A percentile compares a stretch with the other conserved stretches of the same genome.
Conservation (phyloP, 169 alveolate genomes). For the Plasmodium relictum region DNA sequence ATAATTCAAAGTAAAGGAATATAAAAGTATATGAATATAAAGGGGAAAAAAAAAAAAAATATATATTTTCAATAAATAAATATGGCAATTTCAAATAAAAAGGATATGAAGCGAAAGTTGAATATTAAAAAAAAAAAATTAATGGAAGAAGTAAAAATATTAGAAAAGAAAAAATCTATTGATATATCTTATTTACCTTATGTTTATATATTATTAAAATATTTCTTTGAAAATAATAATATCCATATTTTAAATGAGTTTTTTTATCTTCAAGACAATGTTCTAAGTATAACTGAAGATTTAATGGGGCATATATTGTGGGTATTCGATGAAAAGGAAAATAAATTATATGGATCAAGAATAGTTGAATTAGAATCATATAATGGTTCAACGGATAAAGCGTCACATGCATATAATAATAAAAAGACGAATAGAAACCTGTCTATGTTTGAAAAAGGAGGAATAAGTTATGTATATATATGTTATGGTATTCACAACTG, state of each 20-base stretch:
- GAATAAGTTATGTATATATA: slow-evolving; percentile 78
- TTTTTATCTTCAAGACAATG: slow-evolving; percentile 63
- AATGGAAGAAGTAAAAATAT: background rate
- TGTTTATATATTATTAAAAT: slow-evolving; percentile 40
- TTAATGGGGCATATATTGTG: slow-evolving; percentile 59
- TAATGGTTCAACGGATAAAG: slow-evolving; percentile 76
- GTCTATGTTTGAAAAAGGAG: slow-evolving; percentile 76
- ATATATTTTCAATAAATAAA: too few species aligned
- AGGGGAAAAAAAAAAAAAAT: too few species aligned
- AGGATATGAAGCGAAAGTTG: background rate
- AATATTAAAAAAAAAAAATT: background rate
- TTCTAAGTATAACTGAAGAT: slow-evolving; percentile 38
- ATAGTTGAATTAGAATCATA: slow-evolving; percentile 77
- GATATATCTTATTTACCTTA: slow-evolving; percentile 13
- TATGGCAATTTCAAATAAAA: background rate
- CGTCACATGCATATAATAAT: slow-evolving; percentile 78
- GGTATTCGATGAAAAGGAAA: slow-evolving; percentile 28
- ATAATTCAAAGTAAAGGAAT: too few species aligned
- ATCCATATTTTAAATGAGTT: slow-evolving; percentile 32
- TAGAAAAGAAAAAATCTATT: slow-evolving; percentile 1
- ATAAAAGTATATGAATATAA: too few species aligned
- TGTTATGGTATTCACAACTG: slow-evolving; percentile 79
- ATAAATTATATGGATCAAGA: slow-evolving; percentile 65
- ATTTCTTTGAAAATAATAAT: slow-evolving; percentile 47
- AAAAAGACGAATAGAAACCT: slow-evolving; percentile 71